Percentiles rank a stretch among this genome's conserved stretches.
Conservation (phyloP, 2,329 filamentous ascomycete genomes). For the Sclerotinia glacialis region DNA sequence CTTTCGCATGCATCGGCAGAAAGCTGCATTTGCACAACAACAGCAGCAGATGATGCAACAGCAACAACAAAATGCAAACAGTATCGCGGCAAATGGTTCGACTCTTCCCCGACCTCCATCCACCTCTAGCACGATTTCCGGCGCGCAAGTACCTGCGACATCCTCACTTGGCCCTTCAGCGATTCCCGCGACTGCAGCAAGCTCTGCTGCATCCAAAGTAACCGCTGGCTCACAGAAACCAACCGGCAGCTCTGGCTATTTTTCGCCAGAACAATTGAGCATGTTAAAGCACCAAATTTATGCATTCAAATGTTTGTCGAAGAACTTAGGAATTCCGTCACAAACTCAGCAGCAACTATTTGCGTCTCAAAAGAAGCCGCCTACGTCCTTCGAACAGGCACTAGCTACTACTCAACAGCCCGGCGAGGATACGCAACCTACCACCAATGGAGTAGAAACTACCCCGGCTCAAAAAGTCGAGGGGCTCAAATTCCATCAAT, state of each 20-base stretch:
- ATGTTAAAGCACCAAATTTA: slow-evolving; percentile 82
- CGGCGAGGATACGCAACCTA: slow-evolving; percentile 38
- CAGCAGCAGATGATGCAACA: slow-evolving; percentile 46
- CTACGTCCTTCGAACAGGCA: slow-evolving; percentile 28
- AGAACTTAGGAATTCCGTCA: slow-evolving; percentile 77
- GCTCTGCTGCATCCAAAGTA: slow-evolving; percentile 30
- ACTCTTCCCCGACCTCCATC: slow-evolving; percentile 50
- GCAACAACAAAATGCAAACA: slow-evolving; percentile 55
- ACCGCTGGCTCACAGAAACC: slow-evolving; percentile 32
- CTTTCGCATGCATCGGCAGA: slow-evolving; percentile 60
- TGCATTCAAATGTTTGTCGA: slow-evolving; percentile 86
- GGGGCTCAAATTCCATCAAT: slow-evolving; percentile 53
- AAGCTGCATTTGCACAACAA: slow-evolving; percentile 32
- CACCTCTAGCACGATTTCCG: slow-evolving; percentile 33
- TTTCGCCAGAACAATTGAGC: slow-evolving; percentile 74
- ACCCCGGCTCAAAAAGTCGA: slow-evolving; percentile 39
- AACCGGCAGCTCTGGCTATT: slow-evolving; percentile 51
- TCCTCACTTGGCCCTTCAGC: slow-evolving; percentile 37
- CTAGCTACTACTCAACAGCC: slow-evolving; percentile 31
- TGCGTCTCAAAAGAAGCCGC: slow-evolving; percentile 60
- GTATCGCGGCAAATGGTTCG: slow-evolving; percentile 54
- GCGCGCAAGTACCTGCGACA: slow-evolving; percentile 29
- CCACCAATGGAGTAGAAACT: slow-evolving; percentile 41
- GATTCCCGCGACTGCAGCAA: slow-evolving; percentile 31
- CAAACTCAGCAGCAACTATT: slow-evolving; percentile 82